Evolutionary conservation across 2,329 filamentous ascomycete species (phyloP).

Genomic region (Claviceps paspali): DNA sequence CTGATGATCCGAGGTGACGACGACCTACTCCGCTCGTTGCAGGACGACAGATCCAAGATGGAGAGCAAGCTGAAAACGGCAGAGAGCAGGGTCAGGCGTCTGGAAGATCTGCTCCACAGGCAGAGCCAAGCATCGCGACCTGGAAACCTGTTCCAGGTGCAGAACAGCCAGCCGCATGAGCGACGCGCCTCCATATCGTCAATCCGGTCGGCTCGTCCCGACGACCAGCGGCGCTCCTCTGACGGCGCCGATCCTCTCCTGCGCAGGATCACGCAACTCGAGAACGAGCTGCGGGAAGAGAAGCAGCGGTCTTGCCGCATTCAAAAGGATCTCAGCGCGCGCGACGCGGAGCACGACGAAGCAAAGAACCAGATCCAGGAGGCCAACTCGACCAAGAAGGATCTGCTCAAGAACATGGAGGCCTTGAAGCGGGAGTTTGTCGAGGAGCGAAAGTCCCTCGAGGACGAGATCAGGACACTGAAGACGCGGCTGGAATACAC

Average conservation of each 20-base stretch:
- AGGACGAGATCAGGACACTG: conserved; percentile 62
- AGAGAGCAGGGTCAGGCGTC: conserved; percentile 74
- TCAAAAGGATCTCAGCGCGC: conserved; percentile 52
- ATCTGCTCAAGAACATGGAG: conserved; percentile 89
- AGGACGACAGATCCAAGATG: conserved; percentile 64
- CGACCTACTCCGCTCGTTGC: conserved; percentile 60
- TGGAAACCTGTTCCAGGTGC: conserved; percentile 39
- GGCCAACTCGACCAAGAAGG: conserved; percentile 80
- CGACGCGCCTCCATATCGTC: conserved; percentile 35
- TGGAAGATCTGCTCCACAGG: conserved; percentile 84
- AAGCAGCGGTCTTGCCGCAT: conserved; percentile 50
- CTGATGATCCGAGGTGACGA: conserved; percentile 77
- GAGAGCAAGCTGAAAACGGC: conserved; percentile 67
- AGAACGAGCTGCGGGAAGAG: conserved; percentile 63
- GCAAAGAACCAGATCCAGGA: conserved; percentile 63
- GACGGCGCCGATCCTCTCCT: conserved; percentile 31
- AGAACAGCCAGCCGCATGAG: conserved; percentile 29
- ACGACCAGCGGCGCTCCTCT: conserved; percentile 30
- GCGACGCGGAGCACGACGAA: conserved; percentile 40
- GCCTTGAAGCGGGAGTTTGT: conserved; percentile 79
- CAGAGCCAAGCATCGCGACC: conserved; percentile 48
- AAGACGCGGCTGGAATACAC: conserved; percentile 71
- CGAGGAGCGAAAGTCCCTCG: conserved; percentile 67
- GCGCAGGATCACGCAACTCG: conserved; percentile 46
- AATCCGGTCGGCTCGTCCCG: conserved; percentile 24